Conservation (phyloP, 108 stramenopile species). For the Seminavis robusta region DNA sequence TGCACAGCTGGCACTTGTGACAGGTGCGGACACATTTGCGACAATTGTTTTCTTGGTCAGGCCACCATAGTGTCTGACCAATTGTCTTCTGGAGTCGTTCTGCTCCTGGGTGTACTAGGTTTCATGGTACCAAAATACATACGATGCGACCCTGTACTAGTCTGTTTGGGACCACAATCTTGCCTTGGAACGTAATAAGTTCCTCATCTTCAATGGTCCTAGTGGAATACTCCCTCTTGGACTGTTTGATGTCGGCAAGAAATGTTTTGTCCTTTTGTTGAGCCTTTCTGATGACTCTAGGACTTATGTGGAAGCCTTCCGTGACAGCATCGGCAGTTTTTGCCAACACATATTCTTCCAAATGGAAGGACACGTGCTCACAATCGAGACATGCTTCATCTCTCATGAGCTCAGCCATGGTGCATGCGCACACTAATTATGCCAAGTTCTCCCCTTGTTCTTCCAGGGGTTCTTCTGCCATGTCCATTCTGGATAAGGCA, state of each 20-base stretch:
- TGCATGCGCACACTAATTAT: too few relatives aligned
- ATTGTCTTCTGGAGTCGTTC: conserved; percentile 12
- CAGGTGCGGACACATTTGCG: conserved; percentile 17
- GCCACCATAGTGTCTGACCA: conserved; percentile 16
- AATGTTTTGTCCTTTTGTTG: neutral
- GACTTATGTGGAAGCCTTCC: neutral
- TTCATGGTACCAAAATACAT: conserved; percentile 19
- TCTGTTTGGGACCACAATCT: neutral
- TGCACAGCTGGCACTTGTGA: conserved; percentile 20
- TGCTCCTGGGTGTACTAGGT: conserved; percentile 23
- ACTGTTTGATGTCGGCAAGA: neutral
- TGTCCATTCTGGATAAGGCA: conserved; percentile 4
- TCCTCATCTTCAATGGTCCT: neutral
- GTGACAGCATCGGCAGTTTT: neutral
- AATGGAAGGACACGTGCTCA: too few relatives aligned
- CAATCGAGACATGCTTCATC: too few relatives aligned
- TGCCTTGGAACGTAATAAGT: neutral
- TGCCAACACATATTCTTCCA: too few relatives aligned
- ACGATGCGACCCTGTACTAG: conserved; percentile 1
- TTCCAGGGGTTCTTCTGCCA: neutral
- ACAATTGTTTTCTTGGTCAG: conserved; percentile 10
- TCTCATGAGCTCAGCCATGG: too few relatives aligned
- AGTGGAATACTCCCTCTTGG: neutral
- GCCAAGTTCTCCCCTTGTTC: too few relatives aligned
- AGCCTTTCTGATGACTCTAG: neutral